These are phyloP conservation scores for Rhizopus arrhizus DNA, from an alignment of 371 early-diverging fungal species.

Conservation along the genomic window DNA sequence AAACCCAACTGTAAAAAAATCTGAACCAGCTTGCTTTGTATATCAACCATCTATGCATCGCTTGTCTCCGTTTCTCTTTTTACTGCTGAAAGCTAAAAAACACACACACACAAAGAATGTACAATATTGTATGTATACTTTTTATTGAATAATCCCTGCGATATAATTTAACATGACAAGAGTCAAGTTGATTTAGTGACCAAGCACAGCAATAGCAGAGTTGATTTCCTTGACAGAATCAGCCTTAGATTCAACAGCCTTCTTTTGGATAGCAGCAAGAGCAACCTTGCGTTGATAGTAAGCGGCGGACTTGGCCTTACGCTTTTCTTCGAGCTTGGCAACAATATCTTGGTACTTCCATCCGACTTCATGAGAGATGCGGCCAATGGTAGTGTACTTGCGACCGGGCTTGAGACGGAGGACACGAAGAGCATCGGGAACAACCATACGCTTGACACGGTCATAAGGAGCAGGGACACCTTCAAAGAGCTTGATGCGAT, in stretches of 20 bases:
- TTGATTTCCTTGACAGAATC: slow-evolving; percentile 48
- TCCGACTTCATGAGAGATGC: slow-evolving; percentile 94
- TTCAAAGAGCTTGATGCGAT: slow-evolving; percentile 97
- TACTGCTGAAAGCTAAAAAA: too few species aligned
- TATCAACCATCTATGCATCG: too few species aligned
- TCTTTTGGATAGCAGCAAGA: slow-evolving; percentile 40
- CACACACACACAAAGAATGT: too few species aligned
- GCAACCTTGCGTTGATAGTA: slow-evolving; percentile 86
- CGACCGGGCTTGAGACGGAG: slow-evolving; percentile 94
- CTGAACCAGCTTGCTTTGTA: too few species aligned
- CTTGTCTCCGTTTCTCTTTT: too few species aligned
- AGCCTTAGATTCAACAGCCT: slow-evolving; percentile 47
- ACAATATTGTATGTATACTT: not conserved
- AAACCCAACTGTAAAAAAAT: too few species aligned
- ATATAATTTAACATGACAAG: not conserved
- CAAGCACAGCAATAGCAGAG: slow-evolving; percentile 39
- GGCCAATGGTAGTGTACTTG: slow-evolving; percentile 93
- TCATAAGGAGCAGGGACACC: slow-evolving; percentile 98
- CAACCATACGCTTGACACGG: slow-evolving; percentile 92
- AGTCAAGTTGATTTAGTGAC: slow-evolving; percentile 26
- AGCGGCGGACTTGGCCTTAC: slow-evolving; percentile 89
- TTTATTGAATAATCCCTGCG: too few species aligned
- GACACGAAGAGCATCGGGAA: slow-evolving; percentile 96
- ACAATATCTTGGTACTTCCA: slow-evolving; percentile 99
- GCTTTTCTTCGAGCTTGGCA: slow-evolving; percentile 92